Conservation (phyloP, 2,329 filamentous ascomycete species). For the Purpureocillium takamizusanense region DNA sequence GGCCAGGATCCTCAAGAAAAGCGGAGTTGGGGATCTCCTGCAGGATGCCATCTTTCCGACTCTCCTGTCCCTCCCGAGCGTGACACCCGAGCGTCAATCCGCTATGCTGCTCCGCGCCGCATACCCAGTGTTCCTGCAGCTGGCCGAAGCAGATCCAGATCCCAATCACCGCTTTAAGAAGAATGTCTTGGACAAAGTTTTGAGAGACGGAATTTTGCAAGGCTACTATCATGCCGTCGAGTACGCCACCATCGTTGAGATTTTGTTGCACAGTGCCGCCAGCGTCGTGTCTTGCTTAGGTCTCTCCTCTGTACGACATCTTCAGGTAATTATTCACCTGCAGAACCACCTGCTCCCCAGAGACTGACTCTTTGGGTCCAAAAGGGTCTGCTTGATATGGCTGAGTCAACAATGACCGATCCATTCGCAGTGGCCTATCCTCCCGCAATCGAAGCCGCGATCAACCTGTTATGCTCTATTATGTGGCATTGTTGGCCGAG, state of each 20-base stretch:
- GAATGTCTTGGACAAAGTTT: constrained; percentile 40
- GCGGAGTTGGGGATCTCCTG: constrained; percentile 60
- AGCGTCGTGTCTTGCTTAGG: constrained; percentile 47
- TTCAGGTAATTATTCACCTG: constrained; percentile 39
- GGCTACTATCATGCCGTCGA: constrained; percentile 50
- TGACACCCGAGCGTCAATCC: constrained; percentile 68
- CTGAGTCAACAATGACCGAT: constrained; percentile 56
- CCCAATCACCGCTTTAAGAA: constrained; percentile 16
- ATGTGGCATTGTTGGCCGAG: constrained; percentile 63
- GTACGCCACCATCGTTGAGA: constrained; percentile 45
- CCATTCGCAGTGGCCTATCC: constrained; percentile 54
- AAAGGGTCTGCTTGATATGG: constrained; percentile 57
- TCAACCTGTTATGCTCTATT: constrained; percentile 44
- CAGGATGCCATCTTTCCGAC: constrained; percentile 61
- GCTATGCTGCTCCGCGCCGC: constrained; percentile 52
- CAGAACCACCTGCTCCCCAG: not conserved
- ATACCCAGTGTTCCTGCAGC: constrained; percentile 55
- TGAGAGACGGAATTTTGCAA: constrained; percentile 46
- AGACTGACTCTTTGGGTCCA: not conserved
- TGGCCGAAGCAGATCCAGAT: constrained; percentile 30
- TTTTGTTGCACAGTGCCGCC: constrained; percentile 43
- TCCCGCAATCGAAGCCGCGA: constrained; percentile 42
- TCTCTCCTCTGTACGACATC: constrained; percentile 56
- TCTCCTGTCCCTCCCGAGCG: constrained; percentile 65
- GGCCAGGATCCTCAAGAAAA: constrained; percentile 42